Percentiles rank a stretch among this genome's conserved stretches.
These are phyloP conservation scores for Cyclotella sp. DNA, from an alignment of 108 stramenopile species.

Conservation along the genomic window DNA sequence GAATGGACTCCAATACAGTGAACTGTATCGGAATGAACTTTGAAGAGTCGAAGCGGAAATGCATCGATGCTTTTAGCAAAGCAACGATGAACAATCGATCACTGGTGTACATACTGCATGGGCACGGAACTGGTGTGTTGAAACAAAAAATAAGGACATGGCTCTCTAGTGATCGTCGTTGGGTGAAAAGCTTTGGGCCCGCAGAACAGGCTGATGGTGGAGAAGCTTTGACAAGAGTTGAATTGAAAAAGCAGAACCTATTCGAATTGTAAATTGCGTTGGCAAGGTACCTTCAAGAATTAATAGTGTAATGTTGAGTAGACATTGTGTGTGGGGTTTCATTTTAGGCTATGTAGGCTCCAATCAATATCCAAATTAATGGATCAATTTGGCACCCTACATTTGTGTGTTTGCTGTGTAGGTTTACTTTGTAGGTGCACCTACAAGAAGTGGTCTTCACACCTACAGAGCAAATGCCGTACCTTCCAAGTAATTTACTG, in stretches of 20 bases:
- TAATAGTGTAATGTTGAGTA: too few relatives aligned
- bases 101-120: slow-evolving; percentile 76
- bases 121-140: slow-evolving; percentile 84
- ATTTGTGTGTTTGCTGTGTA: too few relatives aligned
- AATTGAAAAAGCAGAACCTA: slow-evolving; percentile 54
- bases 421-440: too few relatives aligned
- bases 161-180: slow-evolving; percentile 57
- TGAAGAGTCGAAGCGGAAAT: slow-evolving; percentile 76
- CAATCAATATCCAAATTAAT: too few relatives aligned
- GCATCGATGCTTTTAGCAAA: slow-evolving; percentile 62
- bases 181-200: slow-evolving; percentile 66
- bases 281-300: too few relatives aligned
- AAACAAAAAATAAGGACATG: slow-evolving; percentile 77
- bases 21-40: slow-evolving; percentile 85
- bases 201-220: slow-evolving; percentile 87
- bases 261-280: slow-evolving; percentile 13
- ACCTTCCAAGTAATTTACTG: too few relatives aligned
- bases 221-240: slow-evolving; percentile 83
- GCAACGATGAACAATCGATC: slow-evolving; percentile 54
- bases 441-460: too few relatives aligned
- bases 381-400: too few relatives aligned
- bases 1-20: slow-evolving; percentile 84
- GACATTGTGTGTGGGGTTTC: too few relatives aligned
- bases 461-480: too few relatives aligned
- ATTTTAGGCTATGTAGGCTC: too few relatives aligned